These are phyloP conservation scores for Aspergillus puulaauensis DNA, from an alignment of 2,329 filamentous ascomycete genomes.

Conservation along the genomic window DNA sequence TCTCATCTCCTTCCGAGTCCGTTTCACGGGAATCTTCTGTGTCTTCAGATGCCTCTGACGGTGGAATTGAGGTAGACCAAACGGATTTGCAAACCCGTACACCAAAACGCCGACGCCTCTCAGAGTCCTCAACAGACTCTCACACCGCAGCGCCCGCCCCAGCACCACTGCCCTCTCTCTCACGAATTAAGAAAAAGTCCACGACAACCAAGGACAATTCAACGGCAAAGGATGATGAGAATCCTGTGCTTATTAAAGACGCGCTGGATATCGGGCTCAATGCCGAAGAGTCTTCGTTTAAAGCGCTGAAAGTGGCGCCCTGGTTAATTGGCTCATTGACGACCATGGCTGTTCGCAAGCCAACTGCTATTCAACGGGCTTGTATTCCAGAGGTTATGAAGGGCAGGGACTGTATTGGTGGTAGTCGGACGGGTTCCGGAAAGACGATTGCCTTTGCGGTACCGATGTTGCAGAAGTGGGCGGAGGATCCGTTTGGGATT, in stretches of 20 bases:
- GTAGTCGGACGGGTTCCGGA: constrained; percentile 90
- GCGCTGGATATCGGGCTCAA: constrained; percentile 40
- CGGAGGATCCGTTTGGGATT: constrained; percentile 86
- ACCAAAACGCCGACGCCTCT: constrained; percentile 41
- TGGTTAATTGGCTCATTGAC: constrained; percentile 84
- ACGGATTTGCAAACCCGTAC: constrained; percentile 29
- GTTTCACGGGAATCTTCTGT: constrained; percentile 21
- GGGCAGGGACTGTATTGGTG: constrained; percentile 91
- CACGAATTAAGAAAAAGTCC: constrained; percentile 44
- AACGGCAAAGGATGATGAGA: constrained; percentile 22
- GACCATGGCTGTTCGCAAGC: constrained; percentile 77
- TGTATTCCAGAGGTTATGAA: constrained; percentile 92
- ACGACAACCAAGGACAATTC: constrained; percentile 18
- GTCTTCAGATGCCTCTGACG: constrained; percentile 21
- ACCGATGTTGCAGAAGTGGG: constrained; percentile 91
- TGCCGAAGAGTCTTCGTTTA: constrained; percentile 62
- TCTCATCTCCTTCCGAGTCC: constrained; percentile 22
- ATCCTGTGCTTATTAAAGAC: constrained; percentile 41
- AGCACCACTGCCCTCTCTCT: constrained; percentile 37
- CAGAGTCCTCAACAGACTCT: constrained; percentile 35
- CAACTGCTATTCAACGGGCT: constrained; percentile 87
- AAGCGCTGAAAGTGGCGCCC: constrained; percentile 69
- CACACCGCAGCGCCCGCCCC: constrained; percentile 31
- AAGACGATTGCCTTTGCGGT: constrained; percentile 96
- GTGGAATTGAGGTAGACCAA: constrained; percentile 18